Evolutionary conservation across 1,284 basidiomycete genomes (phyloP), one percentile per base, ranked within the genome.

Genomic region (Tilletiopsis washingtonensis): DNA sequence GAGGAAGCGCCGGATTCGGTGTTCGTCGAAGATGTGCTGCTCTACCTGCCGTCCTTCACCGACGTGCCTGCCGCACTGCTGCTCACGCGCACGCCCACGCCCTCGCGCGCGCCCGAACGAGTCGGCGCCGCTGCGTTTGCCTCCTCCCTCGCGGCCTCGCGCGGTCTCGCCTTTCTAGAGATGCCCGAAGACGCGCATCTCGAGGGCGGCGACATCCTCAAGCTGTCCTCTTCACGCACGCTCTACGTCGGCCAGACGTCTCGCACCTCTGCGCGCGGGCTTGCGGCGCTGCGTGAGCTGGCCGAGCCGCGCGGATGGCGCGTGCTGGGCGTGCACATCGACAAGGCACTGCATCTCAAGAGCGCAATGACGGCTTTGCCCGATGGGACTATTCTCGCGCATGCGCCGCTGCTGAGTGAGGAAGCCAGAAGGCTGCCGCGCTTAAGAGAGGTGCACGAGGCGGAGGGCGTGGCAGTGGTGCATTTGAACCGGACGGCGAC

Each of bases 131-230:
- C 5, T 6, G 20, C 21, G 3, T 15, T n/a, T 12, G 43, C 20
- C 9, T 20, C 39, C 23, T 12, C 19, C 20, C 32, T 38, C 14
- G 32, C 26, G 11, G 43, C 37, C 15, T 6, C 15, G 15, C 37
- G 37, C 19, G 4, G 19, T 24, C 20, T 40, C 20, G 24, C 12
- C n/a, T n/a, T 26, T n/a, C 56, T 56, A 25, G 32, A 15, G 15
- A 46, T 37, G 11, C 50, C 54, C 5, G 57, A 43, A 3, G 32
- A 34, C 12, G 32, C 32, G 12, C 32, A 34, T n/a, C 39, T 59
- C 15, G 57, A 59, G 38, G 57, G 57, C 24, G 57, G 57, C 23
- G 57, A 59, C 36, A 34, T 59, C 12, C 49, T 59, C 36, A 59
- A 59, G 40, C 38, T 51, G 17, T 25, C 37, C 19, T 42, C 25